Evolutionary conservation across 305 asterid species (phyloP).

Genomic region (Fraxinus dipetala): DNA sequence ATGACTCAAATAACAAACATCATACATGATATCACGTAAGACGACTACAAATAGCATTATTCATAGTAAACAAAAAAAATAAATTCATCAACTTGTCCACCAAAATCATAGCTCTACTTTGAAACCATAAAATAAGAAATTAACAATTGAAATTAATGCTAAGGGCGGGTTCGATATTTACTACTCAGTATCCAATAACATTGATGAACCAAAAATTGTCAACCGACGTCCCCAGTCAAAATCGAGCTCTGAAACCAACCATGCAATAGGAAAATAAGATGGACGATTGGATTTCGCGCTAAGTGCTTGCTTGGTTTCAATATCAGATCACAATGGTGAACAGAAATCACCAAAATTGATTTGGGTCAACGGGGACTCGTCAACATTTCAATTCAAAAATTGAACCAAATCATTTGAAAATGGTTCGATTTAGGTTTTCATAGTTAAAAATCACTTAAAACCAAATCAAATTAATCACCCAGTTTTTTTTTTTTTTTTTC

Average conservation of each 20-base stretch:
- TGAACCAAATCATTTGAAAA: no score
- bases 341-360: neutral
- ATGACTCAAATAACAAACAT: no score
- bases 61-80: no score
- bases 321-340: neutral
- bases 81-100: neutral
- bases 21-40: no score
- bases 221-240: neutral
- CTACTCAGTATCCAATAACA: neutral
- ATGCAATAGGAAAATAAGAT: neutral
- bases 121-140: neutral
- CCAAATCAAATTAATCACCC: neutral
- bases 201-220: neutral
- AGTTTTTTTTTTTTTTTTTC: no score
- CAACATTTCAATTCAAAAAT: neutral
- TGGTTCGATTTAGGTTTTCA: neutral
- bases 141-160: neutral
- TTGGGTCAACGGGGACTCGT: neutral
- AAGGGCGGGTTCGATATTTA: neutral
- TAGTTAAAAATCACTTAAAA: neutral
- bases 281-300: neutral
- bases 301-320: neutral
- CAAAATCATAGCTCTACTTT: neutral
- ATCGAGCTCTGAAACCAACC: neutral
- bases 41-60: no score